A percentile compares a stretch with the other conserved stretches of the same genome.
Conservation (phyloP, 2,329 filamentous ascomycete genomes). For the Ophiostoma fasciatum region DNA sequence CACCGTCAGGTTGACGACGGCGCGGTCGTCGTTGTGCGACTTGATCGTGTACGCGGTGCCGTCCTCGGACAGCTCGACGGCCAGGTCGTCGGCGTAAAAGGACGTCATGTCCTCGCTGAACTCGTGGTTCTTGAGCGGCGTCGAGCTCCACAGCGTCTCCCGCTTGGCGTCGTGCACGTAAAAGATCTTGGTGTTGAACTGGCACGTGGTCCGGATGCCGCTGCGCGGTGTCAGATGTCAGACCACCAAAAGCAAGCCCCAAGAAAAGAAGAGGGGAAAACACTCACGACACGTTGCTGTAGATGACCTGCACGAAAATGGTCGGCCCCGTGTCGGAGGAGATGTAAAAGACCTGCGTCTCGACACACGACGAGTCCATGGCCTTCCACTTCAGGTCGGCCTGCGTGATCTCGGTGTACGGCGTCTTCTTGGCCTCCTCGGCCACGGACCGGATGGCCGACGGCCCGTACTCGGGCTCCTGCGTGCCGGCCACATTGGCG, state of each 20-base stretch:
- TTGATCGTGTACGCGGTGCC: constrained; percentile 77
- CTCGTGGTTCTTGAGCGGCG: constrained; percentile 60
- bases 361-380: constrained; percentile 74
- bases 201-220: constrained; percentile 75
- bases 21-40: constrained; percentile 66
- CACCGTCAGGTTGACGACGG: constrained; percentile 76
- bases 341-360: constrained; percentile 92
- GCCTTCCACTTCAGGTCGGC: constrained; percentile 71
- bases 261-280: constrained; percentile 2
- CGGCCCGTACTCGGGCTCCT: constrained; percentile 90
- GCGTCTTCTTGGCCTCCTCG: constrained; percentile 59
- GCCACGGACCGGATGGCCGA: constrained; percentile 76
- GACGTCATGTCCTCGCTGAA: constrained; percentile 73
- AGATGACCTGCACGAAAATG: constrained; percentile 80
- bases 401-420: constrained; percentile 65
- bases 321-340: constrained; percentile 63
- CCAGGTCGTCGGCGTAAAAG: constrained; percentile 77
- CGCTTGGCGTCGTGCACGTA: constrained; percentile 53
- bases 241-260: too few species aligned
- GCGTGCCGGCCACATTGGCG: constrained; percentile 78
- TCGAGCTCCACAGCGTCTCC: constrained; percentile 70
- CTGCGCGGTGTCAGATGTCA: constrained; percentile 27
- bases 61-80: constrained; percentile 74
- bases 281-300: constrained; percentile 87
- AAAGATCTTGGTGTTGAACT: constrained; percentile 93